These are phyloP conservation scores for Dioscorea cayenensis DNA, from an alignment of 116 monocot genomes.

Conservation along the genomic window DNA sequence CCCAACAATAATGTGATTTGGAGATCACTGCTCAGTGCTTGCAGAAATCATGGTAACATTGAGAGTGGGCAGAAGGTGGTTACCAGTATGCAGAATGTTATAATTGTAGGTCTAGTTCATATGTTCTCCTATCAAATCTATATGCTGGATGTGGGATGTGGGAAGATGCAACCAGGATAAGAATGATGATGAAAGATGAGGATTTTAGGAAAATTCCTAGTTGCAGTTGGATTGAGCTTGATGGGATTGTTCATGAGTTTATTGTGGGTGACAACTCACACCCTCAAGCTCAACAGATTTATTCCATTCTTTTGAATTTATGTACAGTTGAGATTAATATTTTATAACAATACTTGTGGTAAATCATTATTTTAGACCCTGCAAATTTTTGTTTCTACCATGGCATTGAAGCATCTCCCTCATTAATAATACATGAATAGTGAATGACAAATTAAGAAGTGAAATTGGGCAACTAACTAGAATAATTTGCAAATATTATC, in stretches of 20 bases:
- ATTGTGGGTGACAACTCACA: constrained; percentile 33
- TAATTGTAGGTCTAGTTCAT: constrained; percentile 25
- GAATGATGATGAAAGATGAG: constrained; percentile 31
- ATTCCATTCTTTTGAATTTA: constrained; percentile 4
- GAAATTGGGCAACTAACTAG: too few species aligned
- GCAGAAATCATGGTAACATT: constrained; percentile 38
- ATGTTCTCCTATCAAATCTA: constrained; percentile 37
- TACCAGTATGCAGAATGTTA: constrained; percentile 4
- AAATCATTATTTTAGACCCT: too few species aligned
- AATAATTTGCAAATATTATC: too few species aligned
- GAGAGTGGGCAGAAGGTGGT: constrained; percentile 22
- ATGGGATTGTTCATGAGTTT: constrained; percentile 53
- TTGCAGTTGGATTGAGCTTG: constrained; percentile 64
- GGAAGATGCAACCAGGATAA: constrained; percentile 29
- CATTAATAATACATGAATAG: too few species aligned
- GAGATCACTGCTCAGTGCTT: constrained; percentile 49
- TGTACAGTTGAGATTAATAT: neutral
- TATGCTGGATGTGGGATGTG: constrained; percentile 49
- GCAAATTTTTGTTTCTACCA: too few species aligned
- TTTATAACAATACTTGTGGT: too few species aligned
- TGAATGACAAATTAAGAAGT: too few species aligned
- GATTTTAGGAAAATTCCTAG: constrained; percentile 47
- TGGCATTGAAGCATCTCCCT: too few species aligned
- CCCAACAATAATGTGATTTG: too few species aligned
- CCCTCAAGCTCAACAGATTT: constrained; percentile 9